These are phyloP conservation scores for Spathaspora hagerdaliae DNA, from an alignment of 805 yeast genomes.

Conservation along the genomic window DNA sequence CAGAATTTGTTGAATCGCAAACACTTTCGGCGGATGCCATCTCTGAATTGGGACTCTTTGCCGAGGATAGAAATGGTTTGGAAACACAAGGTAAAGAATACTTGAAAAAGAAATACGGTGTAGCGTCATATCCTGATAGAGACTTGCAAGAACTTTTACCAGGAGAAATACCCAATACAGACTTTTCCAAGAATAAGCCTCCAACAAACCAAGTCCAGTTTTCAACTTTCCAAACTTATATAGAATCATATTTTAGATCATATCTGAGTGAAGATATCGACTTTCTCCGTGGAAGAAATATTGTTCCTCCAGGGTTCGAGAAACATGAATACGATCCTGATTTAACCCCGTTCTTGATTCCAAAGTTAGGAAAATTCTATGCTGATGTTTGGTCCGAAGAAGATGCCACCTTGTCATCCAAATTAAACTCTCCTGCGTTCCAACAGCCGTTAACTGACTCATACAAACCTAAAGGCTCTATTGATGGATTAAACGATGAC, in stretches of 20 bases:
- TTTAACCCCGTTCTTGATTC: constrained; percentile 70
- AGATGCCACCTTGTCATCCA: constrained; percentile 47
- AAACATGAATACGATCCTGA: constrained; percentile 56
- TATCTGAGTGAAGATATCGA: constrained; percentile 79
- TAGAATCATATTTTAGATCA: constrained; percentile 80
- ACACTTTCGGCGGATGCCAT: constrained; percentile 62
- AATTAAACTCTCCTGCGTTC: constrained; percentile 45
- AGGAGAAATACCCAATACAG: constrained; percentile 83
- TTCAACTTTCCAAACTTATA: constrained; percentile 76
- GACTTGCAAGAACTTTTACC: constrained; percentile 77
- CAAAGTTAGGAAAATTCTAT: constrained; percentile 80
- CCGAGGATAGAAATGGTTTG: constrained; percentile 55
- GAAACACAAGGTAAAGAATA: constrained; percentile 72
- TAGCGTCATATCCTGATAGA: constrained; percentile 80
- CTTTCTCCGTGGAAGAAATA: constrained; percentile 59
- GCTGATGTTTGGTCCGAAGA: constrained; percentile 85
- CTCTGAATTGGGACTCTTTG: constrained; percentile 59
- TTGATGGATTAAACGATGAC: constrained; percentile 56
- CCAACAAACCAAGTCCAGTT: constrained; percentile 86
- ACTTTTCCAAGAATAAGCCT: constrained; percentile 72
- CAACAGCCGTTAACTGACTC: constrained; percentile 41
- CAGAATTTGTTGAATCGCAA: constrained; percentile 71
- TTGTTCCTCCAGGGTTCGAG: constrained; percentile 49
- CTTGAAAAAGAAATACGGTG: constrained; percentile 74
- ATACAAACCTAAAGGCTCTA: constrained; percentile 54